Percentiles rank a stretch among this genome's conserved stretches.
These are phyloP conservation scores for Pseudisothecium myosuroides DNA, from an alignment of 225 moss, liverwort and hornwort genomes.

Conservation along the genomic window DNA sequence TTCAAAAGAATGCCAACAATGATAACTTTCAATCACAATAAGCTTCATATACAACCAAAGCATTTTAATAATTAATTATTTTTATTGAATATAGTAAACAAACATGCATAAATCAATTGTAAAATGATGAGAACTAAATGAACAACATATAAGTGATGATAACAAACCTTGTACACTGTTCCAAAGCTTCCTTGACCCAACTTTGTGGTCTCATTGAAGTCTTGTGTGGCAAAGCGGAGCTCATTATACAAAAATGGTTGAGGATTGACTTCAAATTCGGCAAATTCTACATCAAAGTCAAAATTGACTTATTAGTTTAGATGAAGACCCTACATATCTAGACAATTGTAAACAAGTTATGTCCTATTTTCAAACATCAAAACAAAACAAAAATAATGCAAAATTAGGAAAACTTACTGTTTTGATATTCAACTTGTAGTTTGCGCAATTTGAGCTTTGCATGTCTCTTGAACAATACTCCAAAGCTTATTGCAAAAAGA, in stretches of 20 bases:
- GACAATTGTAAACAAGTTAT: accelerated
- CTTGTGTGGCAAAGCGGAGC: not conserved
- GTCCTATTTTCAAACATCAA: not conserved
- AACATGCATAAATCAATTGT: not conserved
- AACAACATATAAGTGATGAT: not conserved
- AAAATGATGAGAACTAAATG: not conserved
- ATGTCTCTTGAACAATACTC: not conserved
- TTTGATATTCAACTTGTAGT: not conserved
- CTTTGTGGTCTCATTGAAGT: not conserved
- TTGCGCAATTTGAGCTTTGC: not conserved
- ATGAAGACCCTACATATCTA: not conserved
- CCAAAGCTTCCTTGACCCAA: conserved; percentile 15
- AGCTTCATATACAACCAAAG: not conserved
- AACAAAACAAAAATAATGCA: not conserved
- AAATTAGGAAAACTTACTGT: not conserved
- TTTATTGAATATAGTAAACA: not conserved
- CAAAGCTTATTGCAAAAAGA: not conserved
- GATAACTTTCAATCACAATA: not conserved
- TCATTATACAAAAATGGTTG: not conserved
- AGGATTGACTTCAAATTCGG: not conserved
- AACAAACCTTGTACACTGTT: not conserved
- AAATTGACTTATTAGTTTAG: not conserved
- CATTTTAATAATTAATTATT: not conserved
- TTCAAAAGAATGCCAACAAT: not conserved
- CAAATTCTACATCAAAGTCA: not conserved